These are phyloP conservation scores for Stropharia rugosoannulata DNA, from an alignment of 768 basidiomycete species.

Conservation along the genomic window DNA sequence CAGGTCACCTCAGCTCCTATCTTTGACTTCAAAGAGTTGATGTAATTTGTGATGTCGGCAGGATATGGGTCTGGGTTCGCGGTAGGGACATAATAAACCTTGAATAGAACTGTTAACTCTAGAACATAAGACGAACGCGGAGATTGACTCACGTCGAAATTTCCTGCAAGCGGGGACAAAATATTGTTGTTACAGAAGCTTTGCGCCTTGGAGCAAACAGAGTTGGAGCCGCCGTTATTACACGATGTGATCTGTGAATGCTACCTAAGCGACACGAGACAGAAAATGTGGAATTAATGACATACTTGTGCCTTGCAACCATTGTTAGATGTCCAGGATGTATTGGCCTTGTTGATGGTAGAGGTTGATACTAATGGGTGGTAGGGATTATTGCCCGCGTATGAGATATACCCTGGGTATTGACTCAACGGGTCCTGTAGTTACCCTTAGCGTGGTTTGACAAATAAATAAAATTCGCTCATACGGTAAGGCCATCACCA, in stretches of 20 bases:
- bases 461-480: constrained; percentile 4
- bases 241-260: constrained; percentile 48
- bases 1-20: constrained; percentile 47
- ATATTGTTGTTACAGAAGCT: constrained; percentile 58
- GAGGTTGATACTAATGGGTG: constrained; percentile 48
- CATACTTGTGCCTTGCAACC: constrained; percentile 53
- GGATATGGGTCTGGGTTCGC: constrained; percentile 48
- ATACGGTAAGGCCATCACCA: constrained; percentile 60
- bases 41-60: constrained; percentile 33
- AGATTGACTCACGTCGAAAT: constrained; percentile 44
- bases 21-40: constrained; percentile 27
- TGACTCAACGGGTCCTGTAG: constrained; percentile 31
- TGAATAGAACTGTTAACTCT: background rate
- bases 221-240: constrained; percentile 44
- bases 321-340: constrained; percentile 35
- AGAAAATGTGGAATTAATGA: background rate
- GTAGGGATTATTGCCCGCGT: constrained; percentile 56
- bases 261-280: background rate
- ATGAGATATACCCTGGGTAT: constrained; percentile 58
- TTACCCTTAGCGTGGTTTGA: background rate
- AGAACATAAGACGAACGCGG: background rate
- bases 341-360: constrained; percentile 40
- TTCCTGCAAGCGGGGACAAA: constrained; percentile 50
- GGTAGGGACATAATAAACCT: constrained; percentile 47
- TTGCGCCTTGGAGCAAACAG: constrained; percentile 57